Evolutionary conservation across 2,329 filamentous ascomycete genomes (phyloP).

Genomic region (Pseudopyricularia javanii): DNA sequence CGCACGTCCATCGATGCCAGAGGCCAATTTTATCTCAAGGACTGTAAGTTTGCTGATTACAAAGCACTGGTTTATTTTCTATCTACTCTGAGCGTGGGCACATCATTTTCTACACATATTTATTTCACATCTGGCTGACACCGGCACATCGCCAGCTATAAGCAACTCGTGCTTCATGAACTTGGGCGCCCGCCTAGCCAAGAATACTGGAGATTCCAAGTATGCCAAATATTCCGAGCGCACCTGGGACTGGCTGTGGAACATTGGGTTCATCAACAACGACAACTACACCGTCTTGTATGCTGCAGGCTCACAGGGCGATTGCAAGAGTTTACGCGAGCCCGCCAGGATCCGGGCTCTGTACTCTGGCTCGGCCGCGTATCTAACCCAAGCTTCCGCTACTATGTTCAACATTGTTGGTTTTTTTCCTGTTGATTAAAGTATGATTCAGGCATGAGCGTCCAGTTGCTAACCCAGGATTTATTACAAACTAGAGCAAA

Average conservation of each 20-base stretch:
- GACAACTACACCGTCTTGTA: slow-evolving; percentile 47
- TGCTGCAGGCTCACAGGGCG: slow-evolving; percentile 41
- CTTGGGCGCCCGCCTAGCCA: slow-evolving; percentile 54
- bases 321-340: no score
- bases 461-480: background rate
- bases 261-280: slow-evolving; percentile 45
- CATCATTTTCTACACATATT: no score
- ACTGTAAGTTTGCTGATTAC: slow-evolving; percentile 18
- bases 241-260: slow-evolving; percentile 47
- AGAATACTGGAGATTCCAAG: slow-evolving; percentile 54
- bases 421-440: background rate
- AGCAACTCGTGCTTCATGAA: slow-evolving; percentile 55
- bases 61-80: no score
- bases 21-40: slow-evolving; percentile 54
- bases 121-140: no score
- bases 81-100: background rate
- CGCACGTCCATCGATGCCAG: slow-evolving; percentile 55
- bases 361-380: slow-evolving; percentile 55
- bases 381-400: slow-evolving; percentile 49
- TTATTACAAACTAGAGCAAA: slow-evolving; percentile 20
- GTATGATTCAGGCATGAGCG: no score
- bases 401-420: slow-evolving; percentile 50
- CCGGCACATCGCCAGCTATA: slow-evolving; percentile 13
- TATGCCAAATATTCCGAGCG: slow-evolving; percentile 51
- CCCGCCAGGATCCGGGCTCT: slow-evolving; percentile 46